Percentiles rank a stretch among this genome's conserved stretches.
These are phyloP conservation scores for Aspergillus caelatus DNA, from an alignment of 2,329 filamentous ascomycete species.

Conservation along the genomic window DNA sequence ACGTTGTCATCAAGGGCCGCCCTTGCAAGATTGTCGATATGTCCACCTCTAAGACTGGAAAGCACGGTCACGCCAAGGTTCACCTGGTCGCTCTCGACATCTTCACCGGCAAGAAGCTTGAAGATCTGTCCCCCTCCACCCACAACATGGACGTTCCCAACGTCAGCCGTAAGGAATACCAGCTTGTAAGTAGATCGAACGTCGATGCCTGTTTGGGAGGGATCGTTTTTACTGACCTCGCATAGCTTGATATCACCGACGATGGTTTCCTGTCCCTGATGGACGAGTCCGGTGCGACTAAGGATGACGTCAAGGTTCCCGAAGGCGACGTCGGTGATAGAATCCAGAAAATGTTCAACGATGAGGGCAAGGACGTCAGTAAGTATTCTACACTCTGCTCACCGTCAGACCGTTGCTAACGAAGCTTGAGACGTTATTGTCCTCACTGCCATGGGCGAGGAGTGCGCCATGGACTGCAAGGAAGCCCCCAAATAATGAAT, in stretches of 20 bases:
- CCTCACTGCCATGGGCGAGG: conserved; percentile 94
- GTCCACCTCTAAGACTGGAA: conserved; percentile 99
- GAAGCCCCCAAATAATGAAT: conserved; percentile 65
- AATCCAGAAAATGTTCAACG: conserved; percentile 77
- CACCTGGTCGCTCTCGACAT: conserved; percentile 97
- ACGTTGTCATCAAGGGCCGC: conserved; percentile 97
- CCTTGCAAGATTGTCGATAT: conserved; percentile 99
- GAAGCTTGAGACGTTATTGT: conserved; percentile 74
- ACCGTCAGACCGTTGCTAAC: neutral
- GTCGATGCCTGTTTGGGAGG: neutral
- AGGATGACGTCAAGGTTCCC: conserved; percentile 93
- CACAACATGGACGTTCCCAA: conserved; percentile 86
- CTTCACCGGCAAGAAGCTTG: conserved; percentile 99
- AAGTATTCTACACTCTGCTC: conserved; percentile 51
- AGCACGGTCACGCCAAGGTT: conserved; percentile 99
- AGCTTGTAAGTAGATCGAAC: conserved; percentile 71
- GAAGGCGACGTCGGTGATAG: conserved; percentile 86
- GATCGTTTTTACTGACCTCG: conserved; percentile 1
- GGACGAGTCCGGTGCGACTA: conserved; percentile 79
- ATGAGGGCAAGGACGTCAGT: conserved; percentile 93
- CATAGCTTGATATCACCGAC: conserved; percentile 87
- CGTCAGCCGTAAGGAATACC: conserved; percentile 86
- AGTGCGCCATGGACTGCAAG: conserved; percentile 90
- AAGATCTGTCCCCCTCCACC: conserved; percentile 98
- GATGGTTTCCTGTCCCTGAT: conserved; percentile 95